Evolutionary conservation across 106 monocot species (phyloP), one percentile per base, ranked within the genome.

Genomic region (Dioscorea dumetorum): DNA sequence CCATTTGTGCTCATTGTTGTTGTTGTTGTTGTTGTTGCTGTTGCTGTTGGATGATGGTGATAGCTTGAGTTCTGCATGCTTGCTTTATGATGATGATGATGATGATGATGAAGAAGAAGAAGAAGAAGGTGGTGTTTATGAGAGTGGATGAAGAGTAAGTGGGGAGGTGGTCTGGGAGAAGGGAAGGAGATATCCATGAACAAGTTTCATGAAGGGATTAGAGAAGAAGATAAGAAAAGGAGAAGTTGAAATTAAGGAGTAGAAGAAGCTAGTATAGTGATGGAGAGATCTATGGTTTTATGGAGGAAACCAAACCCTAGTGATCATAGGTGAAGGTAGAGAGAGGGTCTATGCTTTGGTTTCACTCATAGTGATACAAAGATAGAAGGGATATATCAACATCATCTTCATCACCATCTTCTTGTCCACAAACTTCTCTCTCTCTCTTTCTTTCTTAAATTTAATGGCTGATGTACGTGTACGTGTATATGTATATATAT

Each of bases 61-160:
- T 49, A 48, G 22, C 22, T 23, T 12, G 71, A 49, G 58, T 51
- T 59, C 24, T 71, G 77, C 70, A 70, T 60, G 24, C 24, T 61
- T 28, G 0, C 49, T 21, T 8, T 0, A 8, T 60, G 50, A 17
- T 74, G 60, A 48, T 74, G 22, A 67, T 19, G 18, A 8, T 60
- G 50, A 17, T 74, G 60, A 48, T 74, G 22, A 67, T 19, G 18
- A n/a, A n/a, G n/a, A n/a, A n/a, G n/a, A n/a, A n/a, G n/a, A n/a
- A n/a, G n/a, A n/a, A n/a, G n/a, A 17, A 8, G 3, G 0, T 3
- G 41, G 22, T 56, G 54, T 8, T 9, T 34, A 53, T 53, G 12
- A 33, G 33, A 72, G 41, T 41, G 16, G 19, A 56, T 18, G 0
- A 18, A 56, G 19, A 13, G 1, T 17, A 52, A 41, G 5, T 41